Evolutionary conservation across 352 stramenopile species (phyloP).

Genomic region (Globisporangium acanthophoron): DNA sequence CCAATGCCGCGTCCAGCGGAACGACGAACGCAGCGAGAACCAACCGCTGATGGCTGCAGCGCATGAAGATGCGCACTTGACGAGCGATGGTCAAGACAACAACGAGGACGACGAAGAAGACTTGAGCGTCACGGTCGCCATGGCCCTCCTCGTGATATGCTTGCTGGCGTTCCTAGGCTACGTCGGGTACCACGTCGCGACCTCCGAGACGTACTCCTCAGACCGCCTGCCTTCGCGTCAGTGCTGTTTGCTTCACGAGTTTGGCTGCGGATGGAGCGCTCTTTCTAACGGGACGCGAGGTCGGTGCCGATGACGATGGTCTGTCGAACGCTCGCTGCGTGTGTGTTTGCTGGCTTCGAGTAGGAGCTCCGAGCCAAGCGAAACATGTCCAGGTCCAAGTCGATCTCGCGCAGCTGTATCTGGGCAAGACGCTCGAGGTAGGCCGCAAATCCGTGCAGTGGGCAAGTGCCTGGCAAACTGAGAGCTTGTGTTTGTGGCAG

Average conservation of each 20-base stretch:
- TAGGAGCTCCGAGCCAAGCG: not conserved
- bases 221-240: not conserved
- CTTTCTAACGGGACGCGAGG: not conserved
- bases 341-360: not conserved
- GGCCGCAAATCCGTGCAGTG: not conserved
- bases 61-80: not conserved
- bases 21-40: not conserved
- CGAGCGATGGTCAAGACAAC: not conserved
- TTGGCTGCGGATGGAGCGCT: not conserved
- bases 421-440: not conserved
- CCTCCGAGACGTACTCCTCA: not conserved
- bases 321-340: not conserved
- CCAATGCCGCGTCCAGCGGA: not conserved
- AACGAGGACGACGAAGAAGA: not conserved
- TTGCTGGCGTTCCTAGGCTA: not conserved
- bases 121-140: not conserved
- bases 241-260: not conserved
- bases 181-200: not conserved
- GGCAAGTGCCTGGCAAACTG: not conserved
- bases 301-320: too few relatives aligned
- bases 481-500: not conserved
- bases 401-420: not conserved
- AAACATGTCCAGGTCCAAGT: not conserved
- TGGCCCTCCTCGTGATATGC: not conserved
- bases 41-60: not conserved